These are phyloP conservation scores for Lepidium sativum DNA, from an alignment of 345 rosid species.

Conservation along the genomic window DNA sequence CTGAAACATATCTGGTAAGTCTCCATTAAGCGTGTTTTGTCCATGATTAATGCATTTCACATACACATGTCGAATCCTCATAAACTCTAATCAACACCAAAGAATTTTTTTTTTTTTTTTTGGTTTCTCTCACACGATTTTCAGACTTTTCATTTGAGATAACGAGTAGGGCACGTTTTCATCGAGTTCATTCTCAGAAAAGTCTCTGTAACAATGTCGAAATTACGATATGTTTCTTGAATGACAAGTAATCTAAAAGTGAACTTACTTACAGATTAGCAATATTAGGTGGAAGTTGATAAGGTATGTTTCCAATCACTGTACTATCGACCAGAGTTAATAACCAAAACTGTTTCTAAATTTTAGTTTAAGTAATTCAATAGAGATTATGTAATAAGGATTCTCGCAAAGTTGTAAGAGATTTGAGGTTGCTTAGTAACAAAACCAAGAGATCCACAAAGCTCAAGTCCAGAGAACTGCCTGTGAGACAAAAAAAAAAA, in stretches of 20 bases:
- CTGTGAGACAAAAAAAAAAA: constrained; percentile 29
- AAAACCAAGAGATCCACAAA: constrained; percentile 75
- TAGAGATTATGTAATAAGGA: background rate
- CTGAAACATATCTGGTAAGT: constrained; percentile 71
- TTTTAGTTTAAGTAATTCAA: background rate
- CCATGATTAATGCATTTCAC: constrained; percentile 49
- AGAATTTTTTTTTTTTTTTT: background rate
- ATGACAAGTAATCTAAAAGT: background rate
- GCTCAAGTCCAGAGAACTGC: constrained; percentile 55
- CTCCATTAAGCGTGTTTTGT: constrained; percentile 66
- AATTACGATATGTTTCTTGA: background rate
- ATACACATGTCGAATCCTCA: background rate
- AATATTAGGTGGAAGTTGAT: constrained; percentile 86
- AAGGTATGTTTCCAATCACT: constrained; percentile 81
- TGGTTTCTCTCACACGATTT: constrained; percentile 49
- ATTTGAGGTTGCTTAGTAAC: constrained; percentile 72
- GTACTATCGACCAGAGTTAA: constrained; percentile 50
- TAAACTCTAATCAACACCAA: background rate
- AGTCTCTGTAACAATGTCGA: constrained; percentile 51
- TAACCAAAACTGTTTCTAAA: background rate
- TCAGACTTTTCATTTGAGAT: constrained; percentile 56
- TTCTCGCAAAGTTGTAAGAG: constrained; percentile 73
- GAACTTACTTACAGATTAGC: constrained; percentile 44
- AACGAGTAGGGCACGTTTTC: constrained; percentile 83
- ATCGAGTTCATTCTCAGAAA: constrained; percentile 58